Evolutionary conservation across 306 rosid genomes (phyloP), one percentile per base, ranked within the genome.

Genomic region (Senna tora): DNA sequence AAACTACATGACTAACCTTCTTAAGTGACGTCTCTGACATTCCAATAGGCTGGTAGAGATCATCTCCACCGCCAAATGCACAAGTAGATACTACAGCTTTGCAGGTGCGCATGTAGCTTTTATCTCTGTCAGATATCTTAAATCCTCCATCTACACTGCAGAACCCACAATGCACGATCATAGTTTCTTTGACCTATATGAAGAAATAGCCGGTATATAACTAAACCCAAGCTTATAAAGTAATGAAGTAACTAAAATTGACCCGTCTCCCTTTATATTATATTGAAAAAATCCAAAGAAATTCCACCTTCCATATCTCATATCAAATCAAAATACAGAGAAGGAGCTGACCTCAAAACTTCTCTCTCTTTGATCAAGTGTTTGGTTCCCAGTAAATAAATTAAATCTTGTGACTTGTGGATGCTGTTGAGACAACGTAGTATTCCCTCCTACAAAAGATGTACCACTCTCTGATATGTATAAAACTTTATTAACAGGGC

Each of bases 21-120:
- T 53, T 75, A 76, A 91, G 81, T 5, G 97, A 88, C 60, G 96
- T 84, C 57, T 76, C 71, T 52, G 96, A 80, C 96, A 91, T 88
- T 82, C 99, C 97, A 65, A 94, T 91, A 4, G 97, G 99, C 75
- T 91, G 99, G 85, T 94, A 93, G 68, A 93, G 97, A 87, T 93
- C 98, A 84, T 93, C 98, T 46, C 97, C 98, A 3, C 98, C 98
- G 70, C 99, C 99, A 88, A 94, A 94, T 57, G 97, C 90, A 85
- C 99, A 94, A 56, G 99, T 91, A 58, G 97, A 94, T 39, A 94
- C 92, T 65, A 84, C 99, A 20, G 73, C 83, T 74, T 87, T 73
- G 80, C 99, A 94, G 67, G 80, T 41, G 67, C 81, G 72, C 97
- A 89, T 86, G 78, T 75, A 91, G 49, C 71, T 79, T 73, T 71